Percentiles rank a stretch among this genome's conserved stretches.
phyloP scores from a whole-genome alignment of 371 early-diverging fungal species.

The Mortierella sp. region DNA sequence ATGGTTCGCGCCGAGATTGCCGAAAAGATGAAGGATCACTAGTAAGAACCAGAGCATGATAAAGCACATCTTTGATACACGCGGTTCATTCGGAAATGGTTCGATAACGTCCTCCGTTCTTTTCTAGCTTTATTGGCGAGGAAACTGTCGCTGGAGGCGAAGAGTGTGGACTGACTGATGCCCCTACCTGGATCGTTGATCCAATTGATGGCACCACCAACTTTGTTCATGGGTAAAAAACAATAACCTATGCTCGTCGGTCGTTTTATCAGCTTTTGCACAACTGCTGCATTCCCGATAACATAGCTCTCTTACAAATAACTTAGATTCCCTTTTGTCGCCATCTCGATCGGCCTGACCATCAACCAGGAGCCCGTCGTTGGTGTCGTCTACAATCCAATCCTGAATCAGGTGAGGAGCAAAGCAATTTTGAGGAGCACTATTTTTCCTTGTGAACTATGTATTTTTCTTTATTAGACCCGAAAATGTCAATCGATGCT shows the following conservation, averaged over 20 bases:
- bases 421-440: neutral
- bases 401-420: constrained; percentile 75
- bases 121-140: constrained; percentile 85
- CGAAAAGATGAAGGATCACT: constrained; percentile 72
- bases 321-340: constrained; percentile 87
- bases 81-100: too few relatives aligned
- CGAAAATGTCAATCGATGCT: neutral
- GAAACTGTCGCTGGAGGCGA: constrained; percentile 79
- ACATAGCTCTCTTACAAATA: too few relatives aligned
- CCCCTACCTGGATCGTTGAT: constrained; percentile 93
- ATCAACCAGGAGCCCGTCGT: constrained; percentile 79
- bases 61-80: too few relatives aligned
- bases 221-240: constrained; percentile 81
- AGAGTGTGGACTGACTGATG: constrained; percentile 70
- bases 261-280: neutral
- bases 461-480: neutral
- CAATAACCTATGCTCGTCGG: neutral
- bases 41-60: constrained; percentile 49
- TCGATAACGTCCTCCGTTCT: too few relatives aligned
- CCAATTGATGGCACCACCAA: constrained; percentile 94
- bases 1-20: constrained; percentile 70
- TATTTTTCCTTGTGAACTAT: too few relatives aligned
- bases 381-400: constrained; percentile 93
- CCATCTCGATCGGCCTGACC: constrained; percentile 87
- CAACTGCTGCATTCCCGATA: neutral